Base-by-base conservation (phyloP, 2,329 filamentous ascomycete species). In the Cryoendolithus antarcticus region DNA sequence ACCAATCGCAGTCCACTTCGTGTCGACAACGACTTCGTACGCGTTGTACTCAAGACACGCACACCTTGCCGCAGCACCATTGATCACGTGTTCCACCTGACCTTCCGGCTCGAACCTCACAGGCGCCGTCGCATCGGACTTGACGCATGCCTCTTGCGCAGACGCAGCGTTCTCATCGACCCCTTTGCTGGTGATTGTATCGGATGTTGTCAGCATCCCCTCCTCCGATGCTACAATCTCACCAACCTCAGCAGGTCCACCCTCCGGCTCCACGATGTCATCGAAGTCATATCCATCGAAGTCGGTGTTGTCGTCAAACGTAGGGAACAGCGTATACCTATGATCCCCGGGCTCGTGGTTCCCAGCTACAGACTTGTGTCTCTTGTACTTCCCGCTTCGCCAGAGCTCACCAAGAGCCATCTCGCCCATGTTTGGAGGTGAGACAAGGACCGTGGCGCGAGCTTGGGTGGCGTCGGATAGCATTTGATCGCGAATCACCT, bases 311-410 rank as follows among this genome's bases (percentile, higher is more conserved):
- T 21, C 19, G 3, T 30, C 39, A 9, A 34, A 40, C 3, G 9
- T 30, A 8, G 38, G 38, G 7, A 40, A 10, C 0, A 28, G 12
- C 28, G 38, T 35, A 21, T 27, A 40, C 10, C 38, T 32, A 11
- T 40, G 38, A 1, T 40, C 10, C 4, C n/a, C 13, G 8, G 29
- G 32, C 1, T 12, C 15, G 3, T 32, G 28, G 1, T 27, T 30
- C 3, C 11, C 27, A 19, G 28, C 27, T 7, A 36, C 35, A 12
- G 28, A 34, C 30, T 35, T 28, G 33, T 46, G 44, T 5, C 41
- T 35, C 32, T 38, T 42, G 35, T 47, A 44, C 42, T 48, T 48
- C 4, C 46, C 46, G 6, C 40, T 30, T 10, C 30, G 40, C 45
- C 43, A 48, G 7, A 38, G 27, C 30, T 48, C 45, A n/a, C 29